Conservation (phyloP, 2,329 filamentous ascomycete species). For the Ascosphaera pollenicola region DNA sequence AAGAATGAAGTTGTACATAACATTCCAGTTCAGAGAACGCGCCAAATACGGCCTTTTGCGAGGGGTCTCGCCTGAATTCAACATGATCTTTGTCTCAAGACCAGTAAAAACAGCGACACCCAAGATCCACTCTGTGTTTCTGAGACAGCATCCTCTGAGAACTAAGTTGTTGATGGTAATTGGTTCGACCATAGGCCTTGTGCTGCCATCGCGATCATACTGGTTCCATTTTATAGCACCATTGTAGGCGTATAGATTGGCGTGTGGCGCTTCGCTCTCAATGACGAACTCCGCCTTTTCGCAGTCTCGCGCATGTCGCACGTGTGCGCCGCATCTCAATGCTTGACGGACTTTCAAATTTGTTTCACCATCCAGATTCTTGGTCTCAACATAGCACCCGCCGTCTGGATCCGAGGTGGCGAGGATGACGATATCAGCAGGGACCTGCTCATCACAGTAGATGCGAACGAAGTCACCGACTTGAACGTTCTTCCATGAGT, state of each 20-base stretch:
- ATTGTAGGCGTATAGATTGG: constrained; percentile 90
- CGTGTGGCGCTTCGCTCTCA: constrained; percentile 76
- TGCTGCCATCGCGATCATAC: constrained; percentile 37
- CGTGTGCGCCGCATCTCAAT: constrained; percentile 57
- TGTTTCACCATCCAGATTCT: constrained; percentile 93
- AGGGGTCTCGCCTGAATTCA: constrained; percentile 88
- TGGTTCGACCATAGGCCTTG: constrained; percentile 68
- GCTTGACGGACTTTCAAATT: constrained; percentile 91
- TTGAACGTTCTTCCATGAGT: constrained; percentile 85
- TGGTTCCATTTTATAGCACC: constrained; percentile 78
- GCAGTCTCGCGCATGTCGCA: constrained; percentile 81
- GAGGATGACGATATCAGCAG: constrained; percentile 77
- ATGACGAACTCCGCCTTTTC: constrained; percentile 71
- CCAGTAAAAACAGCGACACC: constrained; percentile 89
- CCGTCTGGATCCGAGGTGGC: constrained; percentile 88
- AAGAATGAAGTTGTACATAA: constrained; percentile 87
- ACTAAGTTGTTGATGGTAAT: constrained; percentile 90
- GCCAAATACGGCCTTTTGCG: constrained; percentile 83
- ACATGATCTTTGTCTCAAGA: constrained; percentile 96
- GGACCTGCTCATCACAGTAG: constrained; percentile 89
- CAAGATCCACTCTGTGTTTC: constrained; percentile 91
- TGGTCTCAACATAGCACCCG: constrained; percentile 93
- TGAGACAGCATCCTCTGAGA: constrained; percentile 74
- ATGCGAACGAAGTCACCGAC: constrained; percentile 93
- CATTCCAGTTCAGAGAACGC: constrained; percentile 88